Evolutionary conservation across 208 protist species (phyloP).

Genomic region (Perkinsela sp.): DNA sequence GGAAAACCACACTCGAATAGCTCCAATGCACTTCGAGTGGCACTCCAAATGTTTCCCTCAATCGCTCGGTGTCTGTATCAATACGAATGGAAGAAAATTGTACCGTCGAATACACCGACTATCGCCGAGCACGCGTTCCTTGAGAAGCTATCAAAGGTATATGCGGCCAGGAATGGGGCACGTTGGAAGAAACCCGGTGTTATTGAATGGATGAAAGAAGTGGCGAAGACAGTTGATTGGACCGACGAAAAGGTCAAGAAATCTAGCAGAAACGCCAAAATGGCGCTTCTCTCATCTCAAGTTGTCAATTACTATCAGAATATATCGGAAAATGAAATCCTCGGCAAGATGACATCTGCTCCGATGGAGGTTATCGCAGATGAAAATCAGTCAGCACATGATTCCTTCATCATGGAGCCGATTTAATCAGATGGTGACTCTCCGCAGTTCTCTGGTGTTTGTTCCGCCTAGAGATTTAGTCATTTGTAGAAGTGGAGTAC

Average conservation of each 20-base stretch:
- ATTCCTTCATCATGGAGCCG: too few species aligned
- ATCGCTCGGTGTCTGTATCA: background rate
- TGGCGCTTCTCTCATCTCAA: background rate
- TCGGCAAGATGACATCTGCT: background rate
- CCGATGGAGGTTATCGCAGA: too few species aligned
- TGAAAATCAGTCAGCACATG: too few species aligned
- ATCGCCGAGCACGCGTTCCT: background rate
- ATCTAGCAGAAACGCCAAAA: background rate
- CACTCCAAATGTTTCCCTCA: background rate
- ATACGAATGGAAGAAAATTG: background rate
- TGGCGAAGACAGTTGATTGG: background rate
- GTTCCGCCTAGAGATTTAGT: too few species aligned
- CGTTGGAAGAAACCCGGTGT: background rate
- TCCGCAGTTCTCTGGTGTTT: too few species aligned
- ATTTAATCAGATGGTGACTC: too few species aligned
- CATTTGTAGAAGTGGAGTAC: too few species aligned
- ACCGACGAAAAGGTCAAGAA: background rate
- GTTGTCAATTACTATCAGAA: background rate
- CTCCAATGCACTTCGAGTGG: background rate
- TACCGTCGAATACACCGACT: background rate
- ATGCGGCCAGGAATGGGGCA: background rate
- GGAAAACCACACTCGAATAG: background rate
- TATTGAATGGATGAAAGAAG: background rate
- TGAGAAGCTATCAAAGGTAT: background rate
- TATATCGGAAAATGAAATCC: background rate